A percentile compares a stretch with the other conserved stretches of the same genome.
Conservation (phyloP, 306 rosid genomes). For the barrel medic (Medicago truncatula) region DNA sequence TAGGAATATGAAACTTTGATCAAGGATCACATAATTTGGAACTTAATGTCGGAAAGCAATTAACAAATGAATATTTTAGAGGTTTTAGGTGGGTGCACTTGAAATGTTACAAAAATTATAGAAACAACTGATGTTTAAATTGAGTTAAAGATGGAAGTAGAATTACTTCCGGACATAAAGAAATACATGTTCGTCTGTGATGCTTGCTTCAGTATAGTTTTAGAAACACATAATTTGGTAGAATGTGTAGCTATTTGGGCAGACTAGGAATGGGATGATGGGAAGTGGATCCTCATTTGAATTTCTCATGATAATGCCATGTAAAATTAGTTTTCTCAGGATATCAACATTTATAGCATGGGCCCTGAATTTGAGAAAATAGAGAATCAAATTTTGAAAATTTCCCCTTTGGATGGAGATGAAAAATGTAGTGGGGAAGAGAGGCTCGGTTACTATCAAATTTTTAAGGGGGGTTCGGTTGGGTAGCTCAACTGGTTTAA, state of each 20-base stretch:
- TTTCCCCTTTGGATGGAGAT: no score
- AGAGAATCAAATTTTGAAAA: not conserved
- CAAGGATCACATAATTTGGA: constrained; percentile 5
- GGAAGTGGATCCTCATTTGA: not conserved
- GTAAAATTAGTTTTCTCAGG: not conserved
- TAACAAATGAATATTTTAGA: not conserved
- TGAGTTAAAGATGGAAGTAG: not conserved
- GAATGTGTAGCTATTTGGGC: constrained; percentile 1
- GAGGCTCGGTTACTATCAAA: not conserved
- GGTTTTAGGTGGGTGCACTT: not conserved
- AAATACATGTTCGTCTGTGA: not conserved
- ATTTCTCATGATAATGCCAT: not conserved
- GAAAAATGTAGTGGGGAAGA: not conserved
- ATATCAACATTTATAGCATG: not conserved
- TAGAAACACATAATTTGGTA: not conserved
- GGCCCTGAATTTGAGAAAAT: not conserved
- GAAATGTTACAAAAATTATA: constrained; percentile 1
- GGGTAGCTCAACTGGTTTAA: no score
- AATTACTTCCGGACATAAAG: not conserved
- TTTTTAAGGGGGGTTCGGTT: no score
- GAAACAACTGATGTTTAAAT: constrained; percentile 6
- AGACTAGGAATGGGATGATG: not conserved
- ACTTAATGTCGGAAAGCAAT: constrained; percentile 8
- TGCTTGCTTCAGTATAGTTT: not conserved
- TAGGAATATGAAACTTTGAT: not conserved